Evolutionary conservation across 352 stramenopile genomes (phyloP).

Genomic region (Plasmopara halstedii): DNA sequence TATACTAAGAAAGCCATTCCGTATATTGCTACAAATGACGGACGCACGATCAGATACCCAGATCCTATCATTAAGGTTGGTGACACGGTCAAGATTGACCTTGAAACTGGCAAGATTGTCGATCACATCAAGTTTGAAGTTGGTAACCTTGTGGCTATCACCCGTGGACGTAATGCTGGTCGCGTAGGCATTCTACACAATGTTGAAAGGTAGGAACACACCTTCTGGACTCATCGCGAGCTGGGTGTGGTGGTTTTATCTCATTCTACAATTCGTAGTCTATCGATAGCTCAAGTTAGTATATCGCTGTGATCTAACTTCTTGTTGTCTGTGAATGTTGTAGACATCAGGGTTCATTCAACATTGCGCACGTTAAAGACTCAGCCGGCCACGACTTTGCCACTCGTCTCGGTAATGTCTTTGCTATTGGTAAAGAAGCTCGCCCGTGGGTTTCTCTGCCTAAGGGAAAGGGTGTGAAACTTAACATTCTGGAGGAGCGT

Average conservation of each 20-base stretch:
- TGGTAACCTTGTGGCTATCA: constrained; percentile 97
- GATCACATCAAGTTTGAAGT: constrained; percentile 98
- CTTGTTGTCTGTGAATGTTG: constrained; percentile 6
- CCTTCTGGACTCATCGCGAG: constrained; percentile 82
- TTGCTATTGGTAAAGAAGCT: constrained; percentile 93
- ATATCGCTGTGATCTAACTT: no score
- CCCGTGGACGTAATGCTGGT: constrained; percentile 94
- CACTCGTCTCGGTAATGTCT: constrained; percentile 96
- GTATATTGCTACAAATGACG: constrained; percentile 97
- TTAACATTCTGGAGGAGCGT: constrained; percentile 96
- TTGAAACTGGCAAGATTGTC: constrained; percentile 96
- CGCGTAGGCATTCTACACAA: constrained; percentile 96
- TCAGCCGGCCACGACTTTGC: constrained; percentile 95
- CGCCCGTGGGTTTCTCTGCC: constrained; percentile 93
- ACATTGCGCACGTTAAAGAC: constrained; percentile 99
- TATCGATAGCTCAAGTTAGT: no score
- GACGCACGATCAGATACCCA: constrained; percentile 98
- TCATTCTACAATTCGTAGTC: constrained; percentile 9
- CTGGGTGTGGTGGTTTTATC: constrained; percentile 76
- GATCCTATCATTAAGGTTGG: constrained; percentile 98
- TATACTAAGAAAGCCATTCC: constrained; percentile 97
- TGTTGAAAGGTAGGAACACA: constrained; percentile 93
- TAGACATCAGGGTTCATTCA: constrained; percentile 98
- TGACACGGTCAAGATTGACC: constrained; percentile 98
- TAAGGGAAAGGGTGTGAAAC: constrained; percentile 99